Base-by-base conservation (phyloP, 2,329 filamentous ascomycete genomes). In the Cadophora gregata region DNA sequence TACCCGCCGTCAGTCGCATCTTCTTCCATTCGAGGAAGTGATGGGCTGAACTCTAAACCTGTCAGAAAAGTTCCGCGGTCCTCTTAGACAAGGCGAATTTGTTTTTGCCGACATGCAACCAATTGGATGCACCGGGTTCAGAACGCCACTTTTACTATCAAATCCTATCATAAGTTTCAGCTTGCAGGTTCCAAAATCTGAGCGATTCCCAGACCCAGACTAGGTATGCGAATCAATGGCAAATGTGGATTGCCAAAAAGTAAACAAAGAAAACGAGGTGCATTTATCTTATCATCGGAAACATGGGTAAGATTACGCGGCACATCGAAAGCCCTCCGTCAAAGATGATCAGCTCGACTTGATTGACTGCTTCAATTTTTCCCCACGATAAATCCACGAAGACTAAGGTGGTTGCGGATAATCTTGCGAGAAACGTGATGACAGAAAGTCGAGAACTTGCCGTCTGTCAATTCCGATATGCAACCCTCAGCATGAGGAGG, bases 91-190 rank as follows among this genome's bases (percentile, higher is more conserved):
- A 9, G n/a, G 21, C 10, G 33, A 42, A 25, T 19, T 38, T 58
- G 9, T 24, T 38, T 58, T 58, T 58, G n/a, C 12, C 42, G 33
- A 24, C 53, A 16, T 12, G 7, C 10, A 19, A 14, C 53, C 53
- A 58, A 58, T 58, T 58, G 53, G 29, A 58, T 38, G 31, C 42
- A 21, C 7, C 53, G 53, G 53, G 31, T 58, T 42, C 53, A 25
- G 9, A 16, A 25, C 53, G n/a, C 31, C 33, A 25, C 53, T 27
- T n/a, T 25, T 24, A 29, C 21, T 25, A 38, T 19, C 31, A 55
- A 12, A 38, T 58, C 8, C n/a, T 27, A 45, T 36, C 27, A 56
- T 56, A 19, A 38, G 53, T 58, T 42, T 42, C 53, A 42, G 53
- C 53, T 25, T 25, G 4, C 21, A 16, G 7, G n/a, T 58, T 19